Base-by-base conservation (phyloP, 2,329 filamentous ascomycete species). In the Fusarium secorum region DNA sequence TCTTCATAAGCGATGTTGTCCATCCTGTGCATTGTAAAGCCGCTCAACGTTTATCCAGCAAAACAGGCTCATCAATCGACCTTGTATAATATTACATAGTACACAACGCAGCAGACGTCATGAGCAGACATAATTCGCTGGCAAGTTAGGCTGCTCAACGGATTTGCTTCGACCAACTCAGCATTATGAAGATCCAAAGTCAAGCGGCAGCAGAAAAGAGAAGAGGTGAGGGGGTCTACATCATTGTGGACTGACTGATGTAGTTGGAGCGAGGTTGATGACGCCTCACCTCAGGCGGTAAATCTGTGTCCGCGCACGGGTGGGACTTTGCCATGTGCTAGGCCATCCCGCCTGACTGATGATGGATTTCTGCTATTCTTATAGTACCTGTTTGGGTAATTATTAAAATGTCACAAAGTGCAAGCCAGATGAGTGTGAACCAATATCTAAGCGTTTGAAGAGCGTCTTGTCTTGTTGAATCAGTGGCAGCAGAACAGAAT, bases 191-290 rank as follows among this genome's bases (percentile, higher is more conserved):
- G 30, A 22, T 39, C 33, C 44, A 26, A 66, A 26, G 28, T 52
- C 33, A n/a, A 52, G 24, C 24, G 22, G 36, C 56, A 48, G 15
- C 20, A 36, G 32, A 66, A 48, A 45, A 42, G 61, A 58, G 39
- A 26, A 49, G 59, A 60, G 46, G 17, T 51, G 61, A 67, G 53
- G 59, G 58, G 55, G 32, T 44, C 72, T 68, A 72, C 74, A 76
- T 76, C 74, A 76, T 76, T 73, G 74, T 76, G 74, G 74, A 72
- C 74, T 76, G 74, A 76, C 74, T 75, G 74, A 76, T 74, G 48
- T 62, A 56, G 64, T 62, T 63, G 64, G 73, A 73, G 69, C 69
- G 74, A 76, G 56, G 41, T 66, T 60, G 65, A 75, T 73, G 74
- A 74, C 74, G 64, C 74, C 69, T 70, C 74, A 60, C 57, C 62